phyloP scores from a whole-genome alignment of 2,329 filamentous ascomycete species.

The Stagonosporopsis tanaceti region DNA sequence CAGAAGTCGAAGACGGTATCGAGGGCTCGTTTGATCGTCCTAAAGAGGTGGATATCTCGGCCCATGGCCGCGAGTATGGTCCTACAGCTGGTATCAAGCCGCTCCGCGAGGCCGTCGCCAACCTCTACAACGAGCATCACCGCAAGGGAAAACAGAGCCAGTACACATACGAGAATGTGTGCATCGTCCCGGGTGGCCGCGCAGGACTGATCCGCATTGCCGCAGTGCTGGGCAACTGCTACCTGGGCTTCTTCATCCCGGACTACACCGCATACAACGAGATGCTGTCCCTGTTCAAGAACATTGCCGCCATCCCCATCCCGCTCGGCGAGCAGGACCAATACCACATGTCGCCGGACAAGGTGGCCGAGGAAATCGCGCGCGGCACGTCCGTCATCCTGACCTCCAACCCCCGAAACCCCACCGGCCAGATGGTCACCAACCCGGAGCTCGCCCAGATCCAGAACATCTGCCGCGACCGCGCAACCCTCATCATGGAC shows the following conservation, averaged over 20 bases:
- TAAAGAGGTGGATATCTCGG: constrained; percentile 76
- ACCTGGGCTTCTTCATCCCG: constrained; percentile 91
- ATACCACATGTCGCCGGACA: constrained; percentile 92
- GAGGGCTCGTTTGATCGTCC: constrained; percentile 72
- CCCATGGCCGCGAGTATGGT: constrained; percentile 84
- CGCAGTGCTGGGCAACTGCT: constrained; percentile 89
- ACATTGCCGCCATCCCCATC: constrained; percentile 59
- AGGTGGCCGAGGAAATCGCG: constrained; percentile 89
- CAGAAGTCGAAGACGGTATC: constrained; percentile 93
- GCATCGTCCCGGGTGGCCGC: constrained; percentile 91
- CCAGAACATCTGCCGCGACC: constrained; percentile 89
- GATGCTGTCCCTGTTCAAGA: constrained; percentile 94
- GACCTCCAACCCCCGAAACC: constrained; percentile 95
- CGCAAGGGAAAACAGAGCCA: constrained; percentile 84
- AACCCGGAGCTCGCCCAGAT: constrained; percentile 89
- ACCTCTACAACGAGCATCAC: constrained; percentile 92
- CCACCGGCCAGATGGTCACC: constrained; percentile 85
- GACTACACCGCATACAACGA: constrained; percentile 97
- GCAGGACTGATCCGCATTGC: constrained; percentile 94
- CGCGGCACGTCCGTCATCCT: constrained; percentile 82
- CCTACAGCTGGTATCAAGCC: constrained; percentile 94
- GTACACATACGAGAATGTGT: constrained; percentile 98
- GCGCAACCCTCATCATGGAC: constrained; percentile 91
- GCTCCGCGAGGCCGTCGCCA: constrained; percentile 85
- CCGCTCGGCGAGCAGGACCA: constrained; percentile 84